Conservation (phyloP, 805 yeast species). For the Scheffersomyces ergatensis region DNA sequence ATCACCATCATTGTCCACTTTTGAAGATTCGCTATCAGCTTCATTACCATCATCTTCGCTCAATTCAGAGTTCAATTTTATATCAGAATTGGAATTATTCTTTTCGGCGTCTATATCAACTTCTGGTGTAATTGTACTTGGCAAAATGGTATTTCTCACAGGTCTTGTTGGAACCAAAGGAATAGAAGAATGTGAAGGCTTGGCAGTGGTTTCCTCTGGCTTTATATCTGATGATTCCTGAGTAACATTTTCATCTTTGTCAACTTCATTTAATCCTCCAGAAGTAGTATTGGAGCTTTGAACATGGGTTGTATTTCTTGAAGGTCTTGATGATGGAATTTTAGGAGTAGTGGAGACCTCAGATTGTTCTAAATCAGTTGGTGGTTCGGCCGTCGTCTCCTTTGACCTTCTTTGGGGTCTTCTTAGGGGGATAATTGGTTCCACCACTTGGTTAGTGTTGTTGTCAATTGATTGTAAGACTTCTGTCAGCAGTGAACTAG, state of each 20-base stretch:
- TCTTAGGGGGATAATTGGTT: slow-evolving; percentile 8
- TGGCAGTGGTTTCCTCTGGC: background rate
- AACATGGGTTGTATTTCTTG: too few species aligned
- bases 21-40: background rate
- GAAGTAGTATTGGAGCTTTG: too few species aligned
- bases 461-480: too few species aligned
- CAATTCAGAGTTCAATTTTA: background rate
- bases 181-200: background rate
- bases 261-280: too few species aligned
- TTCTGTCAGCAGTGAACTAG: too few species aligned
- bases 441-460: slow-evolving; percentile 2
- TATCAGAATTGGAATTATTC: slow-evolving; percentile 1
- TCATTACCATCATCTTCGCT: background rate
- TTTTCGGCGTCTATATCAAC: background rate
- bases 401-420: slow-evolving; percentile 1
- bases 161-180: background rate
- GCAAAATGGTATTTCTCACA: background rate
- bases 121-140: background rate
- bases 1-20: slow-evolving; percentile 21
- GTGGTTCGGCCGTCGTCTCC: background rate
- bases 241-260: too few species aligned
- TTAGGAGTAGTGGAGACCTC: background rate
- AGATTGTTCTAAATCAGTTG: background rate
- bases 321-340: too few species aligned
- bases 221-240: too few species aligned